A percentile compares a stretch with the other conserved stretches of the same genome.
phyloP scores from a whole-genome alignment of 805 yeast species.

The Lachancea meyersii region DNA sequence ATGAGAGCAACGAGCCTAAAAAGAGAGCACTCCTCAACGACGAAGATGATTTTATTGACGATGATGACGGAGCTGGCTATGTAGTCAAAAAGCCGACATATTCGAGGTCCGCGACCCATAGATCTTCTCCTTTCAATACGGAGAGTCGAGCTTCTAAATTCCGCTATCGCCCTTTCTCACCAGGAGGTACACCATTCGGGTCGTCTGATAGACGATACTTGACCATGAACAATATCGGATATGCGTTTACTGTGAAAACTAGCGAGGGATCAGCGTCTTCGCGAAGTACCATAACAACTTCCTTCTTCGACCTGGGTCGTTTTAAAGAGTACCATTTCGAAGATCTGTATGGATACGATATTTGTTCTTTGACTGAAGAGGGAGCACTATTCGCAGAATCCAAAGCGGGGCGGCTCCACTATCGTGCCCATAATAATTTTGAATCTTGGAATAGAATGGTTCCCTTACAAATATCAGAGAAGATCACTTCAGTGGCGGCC shows the following conservation, averaged over 20 bases:
- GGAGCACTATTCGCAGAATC: constrained; percentile 61
- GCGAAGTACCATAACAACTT: constrained; percentile 52
- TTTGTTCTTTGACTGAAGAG: constrained; percentile 62
- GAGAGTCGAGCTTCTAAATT: constrained; percentile 46
- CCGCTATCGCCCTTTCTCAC: constrained; percentile 60
- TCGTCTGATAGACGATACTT: constrained; percentile 62
- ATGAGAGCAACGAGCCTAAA: constrained; percentile 18
- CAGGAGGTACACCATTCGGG: constrained; percentile 84
- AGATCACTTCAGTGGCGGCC: constrained; percentile 63
- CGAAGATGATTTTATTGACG: constrained; percentile 53
- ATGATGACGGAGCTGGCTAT: constrained; percentile 56
- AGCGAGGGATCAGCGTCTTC: constrained; percentile 42
- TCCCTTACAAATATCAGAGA: constrained; percentile 47
- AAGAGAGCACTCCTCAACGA: constrained; percentile 31
- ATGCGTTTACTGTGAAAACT: constrained; percentile 66
- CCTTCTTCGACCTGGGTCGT: constrained; percentile 72
- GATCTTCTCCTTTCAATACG: constrained; percentile 52
- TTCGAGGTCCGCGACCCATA: constrained; percentile 19
- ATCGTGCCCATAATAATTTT: constrained; percentile 61
- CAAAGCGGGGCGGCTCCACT: constrained; percentile 45
- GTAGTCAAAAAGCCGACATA: constrained; percentile 15
- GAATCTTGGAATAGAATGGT: constrained; percentile 66
- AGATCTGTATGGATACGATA: constrained; percentile 63
- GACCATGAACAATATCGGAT: constrained; percentile 75
- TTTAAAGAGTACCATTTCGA: constrained; percentile 81